Evolutionary conservation across 1,284 basidiomycete genomes (phyloP).

Genomic region (Tilletia setariae): DNA sequence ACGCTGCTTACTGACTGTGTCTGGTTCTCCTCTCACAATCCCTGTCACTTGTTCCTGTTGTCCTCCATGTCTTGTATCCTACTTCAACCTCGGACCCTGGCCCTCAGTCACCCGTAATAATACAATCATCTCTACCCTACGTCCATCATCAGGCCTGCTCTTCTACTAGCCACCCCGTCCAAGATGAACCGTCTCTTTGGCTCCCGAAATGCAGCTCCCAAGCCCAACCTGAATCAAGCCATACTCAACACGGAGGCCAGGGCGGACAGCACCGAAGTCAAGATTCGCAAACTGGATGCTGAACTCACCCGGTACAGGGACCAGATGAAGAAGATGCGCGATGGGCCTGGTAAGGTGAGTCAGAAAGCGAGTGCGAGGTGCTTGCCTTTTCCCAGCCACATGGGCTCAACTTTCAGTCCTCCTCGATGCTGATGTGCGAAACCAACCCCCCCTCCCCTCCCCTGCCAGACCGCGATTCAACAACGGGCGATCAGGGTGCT

Average conservation of each 20-base stretch:
- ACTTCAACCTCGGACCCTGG: neutral
- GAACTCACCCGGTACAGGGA: constrained; percentile 90
- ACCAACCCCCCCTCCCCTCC: neutral
- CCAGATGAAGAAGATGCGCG: constrained; percentile 89
- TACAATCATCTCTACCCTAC: neutral
- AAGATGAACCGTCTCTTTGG: constrained; percentile 58
- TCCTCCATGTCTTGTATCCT: neutral
- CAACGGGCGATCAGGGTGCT: constrained; percentile 89
- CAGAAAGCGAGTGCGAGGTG: neutral
- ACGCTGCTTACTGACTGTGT: neutral
- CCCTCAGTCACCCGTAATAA: neutral
- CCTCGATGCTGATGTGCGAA: neutral
- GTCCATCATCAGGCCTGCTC: neutral
- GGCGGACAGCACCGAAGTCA: constrained; percentile 87
- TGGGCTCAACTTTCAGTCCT: neutral
- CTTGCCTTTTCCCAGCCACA: neutral
- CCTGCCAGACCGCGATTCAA: constrained; percentile 75
- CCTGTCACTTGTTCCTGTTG: neutral
- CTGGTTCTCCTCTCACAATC: neutral
- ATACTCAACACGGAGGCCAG: constrained; percentile 88
- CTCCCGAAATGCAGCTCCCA: constrained; percentile 60
- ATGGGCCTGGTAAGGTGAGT: constrained; percentile 88
- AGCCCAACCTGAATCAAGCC: constrained; percentile 82
- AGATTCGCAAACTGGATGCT: constrained; percentile 92
- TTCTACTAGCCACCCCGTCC: neutral